phyloP scores from a whole-genome alignment of 2,329 filamentous ascomycete genomes.

The Orbilia blumenaviensis region DNA sequence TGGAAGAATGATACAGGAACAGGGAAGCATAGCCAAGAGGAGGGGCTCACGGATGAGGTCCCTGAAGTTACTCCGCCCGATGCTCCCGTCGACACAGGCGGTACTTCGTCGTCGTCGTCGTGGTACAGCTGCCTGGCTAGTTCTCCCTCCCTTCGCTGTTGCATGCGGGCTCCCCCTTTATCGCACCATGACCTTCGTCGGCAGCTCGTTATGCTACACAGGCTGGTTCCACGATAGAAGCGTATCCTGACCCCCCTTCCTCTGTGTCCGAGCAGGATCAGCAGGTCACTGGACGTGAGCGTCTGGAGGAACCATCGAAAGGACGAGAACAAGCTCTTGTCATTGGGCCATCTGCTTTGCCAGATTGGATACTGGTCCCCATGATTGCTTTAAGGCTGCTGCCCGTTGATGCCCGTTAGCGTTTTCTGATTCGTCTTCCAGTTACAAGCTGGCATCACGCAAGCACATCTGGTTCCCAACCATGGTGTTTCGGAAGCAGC shows the following conservation, averaged over 20 bases:
- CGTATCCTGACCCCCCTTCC: neutral
- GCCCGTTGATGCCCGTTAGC: neutral
- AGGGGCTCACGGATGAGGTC: constrained; percentile 32
- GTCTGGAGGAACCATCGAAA: constrained; percentile 2
- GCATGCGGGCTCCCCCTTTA: constrained; percentile 19
- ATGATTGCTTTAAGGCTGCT: constrained; percentile 28
- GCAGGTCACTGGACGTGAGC: constrained; percentile 40
- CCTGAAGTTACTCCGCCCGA: constrained; percentile 27
- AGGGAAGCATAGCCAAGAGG: constrained; percentile 49
- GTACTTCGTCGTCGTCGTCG: neutral
- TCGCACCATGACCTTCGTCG: neutral
- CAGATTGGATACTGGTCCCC: constrained; percentile 13
- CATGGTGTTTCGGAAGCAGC: constrained; percentile 1
- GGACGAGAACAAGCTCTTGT: constrained; percentile 1
- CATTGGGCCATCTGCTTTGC: constrained; percentile 11
- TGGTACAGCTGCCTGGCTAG: constrained; percentile 3
- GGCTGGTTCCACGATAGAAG: neutral
- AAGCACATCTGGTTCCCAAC: constrained; percentile 1
- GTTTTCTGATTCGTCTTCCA: constrained; percentile 11
- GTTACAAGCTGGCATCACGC: constrained; percentile 30
- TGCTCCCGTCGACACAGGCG: neutral
- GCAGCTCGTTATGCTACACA: neutral
- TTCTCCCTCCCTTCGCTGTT: constrained; percentile 13
- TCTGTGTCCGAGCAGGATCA: constrained; percentile 25
- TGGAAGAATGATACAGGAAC: constrained; percentile 1